These are phyloP conservation scores for Cynanchum wilfordii DNA, from an alignment of 257 asterid species.

Conservation along the genomic window DNA sequence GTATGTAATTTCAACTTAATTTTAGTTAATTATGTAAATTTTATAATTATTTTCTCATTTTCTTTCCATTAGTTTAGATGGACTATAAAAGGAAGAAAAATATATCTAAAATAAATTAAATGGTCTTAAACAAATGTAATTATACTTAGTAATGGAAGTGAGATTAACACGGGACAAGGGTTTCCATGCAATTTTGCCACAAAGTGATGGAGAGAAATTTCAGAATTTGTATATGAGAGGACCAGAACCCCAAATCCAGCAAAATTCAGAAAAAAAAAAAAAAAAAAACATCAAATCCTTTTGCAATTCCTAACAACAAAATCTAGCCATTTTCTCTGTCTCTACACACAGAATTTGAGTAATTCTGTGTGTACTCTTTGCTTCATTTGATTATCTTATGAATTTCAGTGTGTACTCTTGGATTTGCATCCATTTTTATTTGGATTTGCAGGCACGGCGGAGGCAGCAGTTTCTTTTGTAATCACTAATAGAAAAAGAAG, in stretches of 20 bases:
- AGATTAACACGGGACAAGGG: background rate
- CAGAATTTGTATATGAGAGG: background rate
- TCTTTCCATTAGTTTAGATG: too few relatives aligned
- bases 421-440: background rate
- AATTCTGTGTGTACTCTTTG: conserved; percentile 1
- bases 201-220: background rate
- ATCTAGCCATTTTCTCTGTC: background rate
- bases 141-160: too few relatives aligned
- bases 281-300: background rate
- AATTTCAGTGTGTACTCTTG: background rate
- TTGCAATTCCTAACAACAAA: background rate
- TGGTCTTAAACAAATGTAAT: too few relatives aligned
- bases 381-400: background rate
- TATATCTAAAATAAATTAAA: too few relatives aligned
- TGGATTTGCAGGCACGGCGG: background rate
- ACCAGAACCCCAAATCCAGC: background rate
- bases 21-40: too few relatives aligned
- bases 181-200: background rate
- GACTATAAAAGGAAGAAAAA: too few relatives aligned
- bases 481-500: background rate
- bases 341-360: background rate
- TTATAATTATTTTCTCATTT: too few relatives aligned
- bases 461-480: background rate
- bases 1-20: too few relatives aligned
- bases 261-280: background rate